Conservation (phyloP, 1,139 yeast genomes). For the Magnusiomyces starmeri region DNA sequence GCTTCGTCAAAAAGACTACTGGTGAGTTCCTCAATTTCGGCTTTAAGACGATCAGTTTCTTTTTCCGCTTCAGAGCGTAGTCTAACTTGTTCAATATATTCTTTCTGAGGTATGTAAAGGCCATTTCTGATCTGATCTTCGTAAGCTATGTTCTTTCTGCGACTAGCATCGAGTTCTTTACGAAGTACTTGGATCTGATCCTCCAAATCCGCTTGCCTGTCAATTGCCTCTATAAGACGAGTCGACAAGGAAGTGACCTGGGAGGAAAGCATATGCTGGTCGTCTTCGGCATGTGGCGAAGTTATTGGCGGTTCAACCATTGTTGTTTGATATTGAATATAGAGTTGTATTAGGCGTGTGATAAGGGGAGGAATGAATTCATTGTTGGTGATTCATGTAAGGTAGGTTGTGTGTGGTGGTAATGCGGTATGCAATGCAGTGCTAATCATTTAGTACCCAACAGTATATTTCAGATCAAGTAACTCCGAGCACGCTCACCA, state of each 20-base stretch:
- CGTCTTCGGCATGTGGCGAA: neutral
- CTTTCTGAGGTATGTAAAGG: constrained; percentile 22
- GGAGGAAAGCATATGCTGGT: constrained; percentile 21
- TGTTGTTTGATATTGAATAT: too few species aligned
- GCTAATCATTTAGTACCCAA: too few species aligned
- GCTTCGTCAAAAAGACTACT: constrained; percentile 66
- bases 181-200: constrained; percentile 29
- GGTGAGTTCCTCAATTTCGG: constrained; percentile 65
- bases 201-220: constrained; percentile 34
- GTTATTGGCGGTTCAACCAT: too few species aligned
- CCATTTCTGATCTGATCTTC: constrained; percentile 25
- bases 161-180: constrained; percentile 26
- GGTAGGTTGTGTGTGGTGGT: too few species aligned
- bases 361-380: too few species aligned
- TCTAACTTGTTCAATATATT: constrained; percentile 24
- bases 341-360: too few species aligned
- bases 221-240: constrained; percentile 33
- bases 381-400: too few species aligned
- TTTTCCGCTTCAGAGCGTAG: constrained; percentile 24
- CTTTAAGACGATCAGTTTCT: constrained; percentile 39
- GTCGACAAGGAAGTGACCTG: constrained; percentile 33
- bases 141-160: constrained; percentile 24
- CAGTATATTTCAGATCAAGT: too few species aligned
- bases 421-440: too few species aligned
- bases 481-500: too few species aligned